Percentiles rank a stretch among this genome's conserved stretches.
Evolutionary conservation across 768 basidiomycete species (phyloP).

Genomic region (Chlorophyllum brunneum): DNA sequence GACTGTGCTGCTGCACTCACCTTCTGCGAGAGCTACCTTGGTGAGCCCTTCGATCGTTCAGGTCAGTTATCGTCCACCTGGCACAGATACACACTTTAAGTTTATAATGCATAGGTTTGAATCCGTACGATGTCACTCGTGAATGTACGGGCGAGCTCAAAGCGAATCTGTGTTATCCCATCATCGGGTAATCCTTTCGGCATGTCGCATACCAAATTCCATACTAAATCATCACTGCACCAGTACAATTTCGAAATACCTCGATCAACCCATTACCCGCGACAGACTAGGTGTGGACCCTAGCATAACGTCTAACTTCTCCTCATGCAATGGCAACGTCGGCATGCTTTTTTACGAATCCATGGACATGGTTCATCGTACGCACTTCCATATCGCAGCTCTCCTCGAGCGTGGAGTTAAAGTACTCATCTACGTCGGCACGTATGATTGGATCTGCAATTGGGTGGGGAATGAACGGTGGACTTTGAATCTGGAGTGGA

Average conservation of each 20-base stretch:
- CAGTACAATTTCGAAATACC: slow-evolving; percentile 58
- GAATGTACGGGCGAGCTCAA: slow-evolving; percentile 46
- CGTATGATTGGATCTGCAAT: slow-evolving; percentile 75
- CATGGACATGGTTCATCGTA: slow-evolving; percentile 41
- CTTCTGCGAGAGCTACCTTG: slow-evolving; percentile 57
- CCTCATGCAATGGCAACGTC: slow-evolving; percentile 36
- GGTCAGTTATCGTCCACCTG: slow-evolving; percentile 28
- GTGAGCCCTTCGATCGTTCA: slow-evolving; percentile 34
- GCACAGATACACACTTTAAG: neutral
- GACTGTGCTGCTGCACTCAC: slow-evolving; percentile 56
- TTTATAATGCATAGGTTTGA: slow-evolving; percentile 29
- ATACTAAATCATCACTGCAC: neutral
- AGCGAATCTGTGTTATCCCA: slow-evolving; percentile 56
- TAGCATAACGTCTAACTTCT: slow-evolving; percentile 29
- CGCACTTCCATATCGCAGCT: slow-evolving; percentile 55
- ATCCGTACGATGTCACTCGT: slow-evolving; percentile 70
- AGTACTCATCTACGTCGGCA: slow-evolving; percentile 67
- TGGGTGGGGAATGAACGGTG: slow-evolving; percentile 73
- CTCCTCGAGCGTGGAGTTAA: slow-evolving; percentile 71
- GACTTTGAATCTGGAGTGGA: slow-evolving; percentile 71
- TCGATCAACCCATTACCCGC: slow-evolving; percentile 54
- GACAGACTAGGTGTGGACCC: slow-evolving; percentile 59
- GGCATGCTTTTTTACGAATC: slow-evolving; percentile 39
- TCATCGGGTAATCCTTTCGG: slow-evolving; percentile 30
- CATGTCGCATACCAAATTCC: neutral